Base-by-base conservation (phyloP, 176 grass and related monocot species). In the Pharus latifolius region DNA sequence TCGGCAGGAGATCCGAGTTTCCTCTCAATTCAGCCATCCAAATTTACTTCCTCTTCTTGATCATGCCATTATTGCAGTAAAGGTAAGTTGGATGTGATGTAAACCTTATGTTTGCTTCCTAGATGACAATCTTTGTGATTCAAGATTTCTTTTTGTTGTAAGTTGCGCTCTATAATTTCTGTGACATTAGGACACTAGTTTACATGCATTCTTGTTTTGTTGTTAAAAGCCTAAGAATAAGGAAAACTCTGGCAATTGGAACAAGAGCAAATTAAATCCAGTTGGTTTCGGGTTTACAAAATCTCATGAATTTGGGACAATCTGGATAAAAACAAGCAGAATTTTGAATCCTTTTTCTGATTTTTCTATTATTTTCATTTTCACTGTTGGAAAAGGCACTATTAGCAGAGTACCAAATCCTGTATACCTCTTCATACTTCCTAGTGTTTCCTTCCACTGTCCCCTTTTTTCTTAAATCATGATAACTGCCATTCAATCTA, bases 31-130 rank as follows among this genome's bases (percentile, higher is more conserved):
- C 70, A 91, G 78, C 51, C 92, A 96, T 80, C 81, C 92, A 69
- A 96, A 96, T 91, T 69, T 96, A 55, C 92, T 96, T 83, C 92
- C 92, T 25, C 88, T 96, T 75, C 74, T 96, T 41, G 92, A 96
- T 65, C 82, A 96, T 45, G 78, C 84, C 20, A 88, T 96, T 67
- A 85, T 96, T 83, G 56, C 84, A n/a, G 62, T 91, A 25, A 96
- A 96, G 92, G 91, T 88, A 80, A 45, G 69, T 54, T 54, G 26
- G 27, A 11, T 12, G n/a, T 80, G 31, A 33, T 58, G 47, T 25
- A 35, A 29, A 57, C 56, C 10, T 33, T 55, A 10, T 42, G 20
- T 10, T 26, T 33, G 18, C 22, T 74, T 72, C 25, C 3, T 60
- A 38, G 22, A 27, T 22, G 32, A 4, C 29, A n/a, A n/a, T 28